A percentile compares a stretch with the other conserved stretches of the same genome.
Conservation (phyloP, 345 rosid species). For the Euphorbia lathyris region DNA sequence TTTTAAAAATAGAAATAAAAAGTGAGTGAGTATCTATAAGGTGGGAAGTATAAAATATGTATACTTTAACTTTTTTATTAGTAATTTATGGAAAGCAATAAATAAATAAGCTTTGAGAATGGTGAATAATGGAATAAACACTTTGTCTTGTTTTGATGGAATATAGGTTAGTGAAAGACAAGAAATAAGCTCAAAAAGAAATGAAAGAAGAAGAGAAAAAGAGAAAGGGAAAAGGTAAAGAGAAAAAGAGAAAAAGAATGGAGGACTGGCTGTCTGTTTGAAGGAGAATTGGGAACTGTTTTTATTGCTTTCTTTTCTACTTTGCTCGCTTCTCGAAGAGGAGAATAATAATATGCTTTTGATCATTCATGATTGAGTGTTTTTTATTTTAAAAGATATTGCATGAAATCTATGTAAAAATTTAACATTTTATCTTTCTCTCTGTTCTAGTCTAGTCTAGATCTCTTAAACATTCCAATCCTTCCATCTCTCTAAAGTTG, state of each 20-base stretch:
- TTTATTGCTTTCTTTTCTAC: conserved; percentile 10
- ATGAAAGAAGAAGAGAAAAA: conserved; percentile 10
- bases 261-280: conserved; percentile 53
- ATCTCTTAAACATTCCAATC: no score
- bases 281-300: conserved; percentile 43
- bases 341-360: conserved; percentile 9
- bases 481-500: conserved; percentile 16
- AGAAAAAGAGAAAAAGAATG: conserved; percentile 25
- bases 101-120: conserved; percentile 28
- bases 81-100: conserved; percentile 23
- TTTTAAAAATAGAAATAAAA: no score
- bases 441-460: no score
- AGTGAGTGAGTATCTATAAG: no score
- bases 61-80: neutral
- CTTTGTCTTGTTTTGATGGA: conserved; percentile 24
- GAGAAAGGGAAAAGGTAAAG: neutral
- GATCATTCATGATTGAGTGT: conserved; percentile 32
- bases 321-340: conserved; percentile 20
- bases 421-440: neutral
- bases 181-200: conserved; percentile 14
- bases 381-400: conserved; percentile 11
- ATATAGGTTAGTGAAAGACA: conserved; percentile 16
- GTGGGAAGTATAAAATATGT: conserved; percentile 11
- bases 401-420: conserved; percentile 34
- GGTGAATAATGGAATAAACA: conserved; percentile 38